Evolutionary conservation across 768 basidiomycete species (phyloP), one percentile per base, ranked within the genome.

Genomic region (Hortiboletus campestris): DNA sequence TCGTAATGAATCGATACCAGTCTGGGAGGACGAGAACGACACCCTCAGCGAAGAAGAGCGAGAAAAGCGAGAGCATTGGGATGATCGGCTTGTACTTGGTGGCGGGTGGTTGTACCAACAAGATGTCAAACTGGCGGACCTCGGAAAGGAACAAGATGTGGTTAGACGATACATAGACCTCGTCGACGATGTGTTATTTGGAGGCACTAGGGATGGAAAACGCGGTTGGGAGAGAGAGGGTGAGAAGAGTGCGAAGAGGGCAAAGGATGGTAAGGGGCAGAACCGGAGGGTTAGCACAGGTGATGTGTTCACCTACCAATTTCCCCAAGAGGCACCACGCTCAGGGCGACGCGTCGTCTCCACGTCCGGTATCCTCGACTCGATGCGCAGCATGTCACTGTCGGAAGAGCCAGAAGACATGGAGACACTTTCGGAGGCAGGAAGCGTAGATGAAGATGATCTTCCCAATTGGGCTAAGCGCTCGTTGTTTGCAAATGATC

Each of bases 51-150:
- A 81, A 57, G 76, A 76, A 49, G 76, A 78, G 46, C 67, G 65
- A 46, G 81, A 84, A 63, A 86, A 85, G 68, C 78, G 80, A 39
- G 87, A 89, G 58, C 74, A 78, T 17, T 94, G 91, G 91, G 91
- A 93, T 63, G 88, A 92, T 65, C 77, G 84, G 35, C 78, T 94
- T 12, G 85, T 91, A 0, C 76, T 93, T 13, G 88, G 88, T 25
- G 85, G 86, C 29, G 91, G 91, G 6, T 93, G 91, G 89, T 65
- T 93, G 51, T 94, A 94, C 66, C 78, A 73, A 53, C 86, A 85
- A 63, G 85, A 89, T 62, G 63, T 91, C 51, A 70, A 63, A 16
- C 70, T 86, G 32, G 71, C 68, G 19, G 77, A 84, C 31, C 69
- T 93, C 53, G 67, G 38, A 60, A 82, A 77, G 67, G 89, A 92